Percentiles rank a stretch among this genome's conserved stretches.
These are phyloP conservation scores for Chytriomyces confervae DNA, from an alignment of 192 early-diverging fungal species.

Conservation along the genomic window DNA sequence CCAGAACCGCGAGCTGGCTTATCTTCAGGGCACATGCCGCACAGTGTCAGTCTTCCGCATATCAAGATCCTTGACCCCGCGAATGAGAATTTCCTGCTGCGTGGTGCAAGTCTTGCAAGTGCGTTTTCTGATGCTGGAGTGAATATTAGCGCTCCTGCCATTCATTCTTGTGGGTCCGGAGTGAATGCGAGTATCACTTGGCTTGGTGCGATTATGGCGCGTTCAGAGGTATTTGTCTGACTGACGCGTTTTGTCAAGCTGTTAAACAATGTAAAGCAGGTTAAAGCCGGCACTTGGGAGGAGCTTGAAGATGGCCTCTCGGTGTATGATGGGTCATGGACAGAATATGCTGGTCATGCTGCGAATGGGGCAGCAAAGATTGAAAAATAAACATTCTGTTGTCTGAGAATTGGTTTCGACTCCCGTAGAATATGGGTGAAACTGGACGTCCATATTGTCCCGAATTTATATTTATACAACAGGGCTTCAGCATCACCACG, in stretches of 20 bases:
- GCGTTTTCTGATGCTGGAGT: slow-evolving; percentile 21
- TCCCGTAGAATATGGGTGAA: too few species aligned
- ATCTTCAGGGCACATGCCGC: slow-evolving; percentile 35
- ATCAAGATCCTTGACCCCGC: not conserved
- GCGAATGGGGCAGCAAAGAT: slow-evolving; percentile 30
- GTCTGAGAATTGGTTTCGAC: too few species aligned
- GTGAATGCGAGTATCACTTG: slow-evolving; percentile 39
- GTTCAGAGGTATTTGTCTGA: slow-evolving; percentile 8
- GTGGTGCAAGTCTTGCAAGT: slow-evolving; percentile 10
- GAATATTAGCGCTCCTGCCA: slow-evolving; percentile 12
- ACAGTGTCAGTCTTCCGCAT: slow-evolving; percentile 18
- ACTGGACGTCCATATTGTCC: too few species aligned
- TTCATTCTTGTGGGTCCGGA: slow-evolving; percentile 36
- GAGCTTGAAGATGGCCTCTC: slow-evolving; percentile 33
- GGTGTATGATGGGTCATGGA: slow-evolving; percentile 41
- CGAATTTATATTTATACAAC: too few species aligned
- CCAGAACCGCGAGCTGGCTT: slow-evolving; percentile 37
- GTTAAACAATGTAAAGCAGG: not conserved
- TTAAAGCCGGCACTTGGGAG: slow-evolving; percentile 23
- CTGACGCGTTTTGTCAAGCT: not conserved
- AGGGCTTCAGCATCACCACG: too few species aligned
- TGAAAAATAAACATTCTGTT: slow-evolving; percentile 1
- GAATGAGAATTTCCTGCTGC: not conserved
- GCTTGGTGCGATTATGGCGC: slow-evolving; percentile 30
- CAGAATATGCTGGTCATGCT: slow-evolving; percentile 25